Base-by-base conservation (phyloP, 2,329 filamentous ascomycete species). In the Chaetomiaceae sp. region DNA sequence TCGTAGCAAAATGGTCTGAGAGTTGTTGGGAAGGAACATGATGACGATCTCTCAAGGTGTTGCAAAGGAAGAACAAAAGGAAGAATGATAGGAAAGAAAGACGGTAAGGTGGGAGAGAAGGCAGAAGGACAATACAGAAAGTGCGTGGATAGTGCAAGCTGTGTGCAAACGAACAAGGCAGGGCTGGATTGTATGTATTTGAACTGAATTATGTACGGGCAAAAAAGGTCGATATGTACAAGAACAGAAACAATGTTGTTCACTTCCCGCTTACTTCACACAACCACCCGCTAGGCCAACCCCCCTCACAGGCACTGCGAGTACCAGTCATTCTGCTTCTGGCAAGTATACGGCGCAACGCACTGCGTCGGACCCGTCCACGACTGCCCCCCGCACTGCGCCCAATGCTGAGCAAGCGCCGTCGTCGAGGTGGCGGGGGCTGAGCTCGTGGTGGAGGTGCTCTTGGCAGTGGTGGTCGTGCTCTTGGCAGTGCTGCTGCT, bases 311-410 rank as follows among this genome's bases (percentile, higher is more conserved):
- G 33, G 36, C 63, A 64, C 55, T 64, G 63, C 7, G 34, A 59
- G 40, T 64, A 64, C 52, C 56, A 64, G 40, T 63, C 58, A 56
- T 64, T 64, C 44, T 57, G 52, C 33, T 55, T 52, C 19, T 38
- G 40, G 55, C 63, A 64, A 2, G 42, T 56, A 19, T 27, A 64
- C 5, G 54, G 54, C 20, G 55, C 42, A 9, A 40, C 60, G 25
- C 63, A 64, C n/a, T 29, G 44, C 14, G 58, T 64, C 42, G 58
- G 52, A 2, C 63, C 61, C 15, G 56, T 56, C 42, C 47, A 64
- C 6, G 44, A 47, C n/a, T 33, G 47, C 1, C 63, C 63, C 1
- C 60, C 63, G 34, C 63, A 64, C 54, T 62, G 61, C 2, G 3
- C 48, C 48, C 54, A 64, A 12, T 31, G 45, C 33, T 55, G 29